Conservation (phyloP, 2,329 filamentous ascomycete genomes). For the Sarocladiaceae sp. region DNA sequence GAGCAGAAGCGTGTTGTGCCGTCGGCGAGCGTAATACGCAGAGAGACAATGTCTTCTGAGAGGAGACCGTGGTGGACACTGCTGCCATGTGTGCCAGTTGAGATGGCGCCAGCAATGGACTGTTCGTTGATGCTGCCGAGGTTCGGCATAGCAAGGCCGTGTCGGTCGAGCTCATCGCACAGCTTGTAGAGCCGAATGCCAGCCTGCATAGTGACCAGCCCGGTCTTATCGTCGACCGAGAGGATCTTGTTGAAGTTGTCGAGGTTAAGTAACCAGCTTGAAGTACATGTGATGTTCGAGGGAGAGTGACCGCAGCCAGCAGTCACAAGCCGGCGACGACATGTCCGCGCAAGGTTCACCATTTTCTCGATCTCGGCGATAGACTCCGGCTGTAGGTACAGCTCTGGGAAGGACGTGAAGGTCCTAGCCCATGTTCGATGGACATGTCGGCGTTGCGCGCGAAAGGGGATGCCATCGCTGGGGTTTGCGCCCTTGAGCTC, state of each 20-base stretch:
- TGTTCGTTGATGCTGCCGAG: constrained; percentile 94
- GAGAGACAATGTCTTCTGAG: constrained; percentile 68
- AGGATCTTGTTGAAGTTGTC: constrained; percentile 76
- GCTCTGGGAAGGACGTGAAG: constrained; percentile 82
- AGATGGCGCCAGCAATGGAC: constrained; percentile 86
- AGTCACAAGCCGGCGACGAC: constrained; percentile 75
- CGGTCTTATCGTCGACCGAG: constrained; percentile 60
- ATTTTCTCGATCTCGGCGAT: constrained; percentile 79
- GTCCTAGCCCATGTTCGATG: constrained; percentile 96
- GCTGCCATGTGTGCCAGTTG: constrained; percentile 90
- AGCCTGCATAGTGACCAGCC: constrained; percentile 74
- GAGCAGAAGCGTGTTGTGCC: constrained; percentile 70
- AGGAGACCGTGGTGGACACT: constrained; percentile 79
- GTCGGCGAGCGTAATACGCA: constrained; percentile 80
- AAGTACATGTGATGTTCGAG: constrained; percentile 86
- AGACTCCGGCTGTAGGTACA: constrained; percentile 82
- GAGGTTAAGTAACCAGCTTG: constrained; percentile 90
- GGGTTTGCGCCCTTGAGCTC: constrained; percentile 24
- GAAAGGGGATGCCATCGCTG: constrained; percentile 61
- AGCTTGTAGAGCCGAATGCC: constrained; percentile 79
- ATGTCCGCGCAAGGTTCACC: constrained; percentile 74
- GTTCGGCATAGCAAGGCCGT: constrained; percentile 83
- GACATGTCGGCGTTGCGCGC: constrained; percentile 64
- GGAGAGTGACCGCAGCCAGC: constrained; percentile 93
- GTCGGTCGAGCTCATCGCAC: constrained; percentile 66